phyloP scores from a whole-genome alignment of 805 yeast species.

The Pichia exigua region DNA sequence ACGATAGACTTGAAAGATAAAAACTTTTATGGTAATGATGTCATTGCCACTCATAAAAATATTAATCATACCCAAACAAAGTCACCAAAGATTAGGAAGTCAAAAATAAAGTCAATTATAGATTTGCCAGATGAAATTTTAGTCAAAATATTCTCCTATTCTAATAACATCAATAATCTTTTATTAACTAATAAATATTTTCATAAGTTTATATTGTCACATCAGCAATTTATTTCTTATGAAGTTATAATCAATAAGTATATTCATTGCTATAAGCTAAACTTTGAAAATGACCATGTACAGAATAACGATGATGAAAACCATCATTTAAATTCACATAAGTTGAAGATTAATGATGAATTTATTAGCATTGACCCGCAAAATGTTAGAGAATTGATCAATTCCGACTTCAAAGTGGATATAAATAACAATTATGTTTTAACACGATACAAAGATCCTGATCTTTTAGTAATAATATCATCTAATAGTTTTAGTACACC shows the following conservation, averaged over 20 bases:
- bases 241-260: conserved; percentile 2
- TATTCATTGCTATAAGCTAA: neutral
- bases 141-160: conserved; percentile 10
- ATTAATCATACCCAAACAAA: neutral
- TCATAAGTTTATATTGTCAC: conserved; percentile 8
- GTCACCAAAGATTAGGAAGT: too few relatives aligned
- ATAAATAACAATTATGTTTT: neutral
- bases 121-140: conserved; percentile 13
- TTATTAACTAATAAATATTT: conserved; percentile 5
- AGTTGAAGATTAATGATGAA: conserved; percentile 3
- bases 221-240: conserved; percentile 7
- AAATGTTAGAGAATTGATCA: neutral
- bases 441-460: conserved; percentile 7
- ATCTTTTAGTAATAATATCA: conserved; percentile 4
- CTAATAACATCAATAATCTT: conserved; percentile 7
- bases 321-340: conserved; percentile 9
- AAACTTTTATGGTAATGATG: neutral
- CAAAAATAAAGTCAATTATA: neutral
- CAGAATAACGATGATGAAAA: conserved; percentile 7
- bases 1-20: neutral
- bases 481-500: conserved; percentile 6
- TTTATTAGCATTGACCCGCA: neutral
- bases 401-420: conserved; percentile 1
- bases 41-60: neutral
- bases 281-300: neutral